Conservation (phyloP, 2,329 filamentous ascomycete genomes). For the Tolypocladium endophyticum region DNA sequence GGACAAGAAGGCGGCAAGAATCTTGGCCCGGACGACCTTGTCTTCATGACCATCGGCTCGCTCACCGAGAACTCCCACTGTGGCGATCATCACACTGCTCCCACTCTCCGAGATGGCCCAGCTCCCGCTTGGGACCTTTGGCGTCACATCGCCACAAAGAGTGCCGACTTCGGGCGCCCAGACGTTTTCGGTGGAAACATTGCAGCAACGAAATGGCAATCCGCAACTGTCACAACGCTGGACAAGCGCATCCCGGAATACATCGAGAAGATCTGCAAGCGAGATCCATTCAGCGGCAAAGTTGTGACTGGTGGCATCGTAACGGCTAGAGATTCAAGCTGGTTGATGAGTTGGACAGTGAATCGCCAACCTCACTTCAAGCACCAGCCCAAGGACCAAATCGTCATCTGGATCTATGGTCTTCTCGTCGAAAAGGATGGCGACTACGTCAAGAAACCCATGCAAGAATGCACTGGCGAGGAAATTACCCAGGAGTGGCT, state of each 20-base stretch:
- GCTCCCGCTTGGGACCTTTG: background rate
- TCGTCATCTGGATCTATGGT: background rate
- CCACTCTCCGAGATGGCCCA: background rate
- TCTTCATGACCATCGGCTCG: background rate
- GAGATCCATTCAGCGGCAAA: conserved; percentile 16
- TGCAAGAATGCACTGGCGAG: background rate
- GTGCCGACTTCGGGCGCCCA: background rate
- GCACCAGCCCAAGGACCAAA: background rate
- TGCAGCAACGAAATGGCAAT: background rate
- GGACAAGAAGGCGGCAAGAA: background rate
- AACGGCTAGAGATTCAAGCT: background rate
- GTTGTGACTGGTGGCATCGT: conserved; percentile 26
- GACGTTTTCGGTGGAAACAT: background rate
- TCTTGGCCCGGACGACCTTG: background rate
- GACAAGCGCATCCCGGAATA: conserved; percentile 12
- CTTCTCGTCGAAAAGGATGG: background rate
- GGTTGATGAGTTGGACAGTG: background rate
- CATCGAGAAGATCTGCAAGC: conserved; percentile 10
- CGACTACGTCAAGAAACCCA: background rate
- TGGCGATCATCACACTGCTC: background rate
- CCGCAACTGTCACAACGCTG: conserved; percentile 14
- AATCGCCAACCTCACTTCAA: background rate
- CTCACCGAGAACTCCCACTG: background rate
- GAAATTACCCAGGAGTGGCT: background rate
- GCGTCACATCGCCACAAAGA: background rate